Percentiles rank a stretch among this genome's conserved stretches.
phyloP scores from a whole-genome alignment of 768 basidiomycete species.

The Boletus sp. region DNA sequence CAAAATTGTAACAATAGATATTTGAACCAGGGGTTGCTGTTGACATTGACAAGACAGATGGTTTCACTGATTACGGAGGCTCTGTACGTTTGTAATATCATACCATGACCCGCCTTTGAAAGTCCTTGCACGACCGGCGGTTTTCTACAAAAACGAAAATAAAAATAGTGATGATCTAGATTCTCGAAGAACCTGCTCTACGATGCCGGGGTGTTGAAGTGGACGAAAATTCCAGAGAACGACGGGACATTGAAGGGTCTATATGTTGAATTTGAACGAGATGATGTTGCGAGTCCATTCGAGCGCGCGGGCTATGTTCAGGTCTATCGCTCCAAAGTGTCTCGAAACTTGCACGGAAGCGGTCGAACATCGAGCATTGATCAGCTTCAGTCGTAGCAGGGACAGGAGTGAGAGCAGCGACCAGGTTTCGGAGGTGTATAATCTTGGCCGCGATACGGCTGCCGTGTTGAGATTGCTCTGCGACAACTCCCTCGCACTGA shows the following conservation, averaged over 20 bases:
- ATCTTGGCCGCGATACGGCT: conserved; percentile 23
- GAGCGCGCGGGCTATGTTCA: conserved; percentile 3
- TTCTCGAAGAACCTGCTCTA: conserved; percentile 19
- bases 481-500: neutral
- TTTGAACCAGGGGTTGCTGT: neutral
- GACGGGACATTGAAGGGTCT: conserved; percentile 3
- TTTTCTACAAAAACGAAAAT: neutral
- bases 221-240: conserved; percentile 9
- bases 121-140: neutral
- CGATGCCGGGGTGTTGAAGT: conserved; percentile 12
- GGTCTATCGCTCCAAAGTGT: conserved; percentile 20
- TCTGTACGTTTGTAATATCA: neutral
- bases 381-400: conserved; percentile 21
- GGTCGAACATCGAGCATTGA: conserved; percentile 14
- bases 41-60: neutral
- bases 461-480: conserved; percentile 9
- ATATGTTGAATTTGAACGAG: conserved; percentile 1
- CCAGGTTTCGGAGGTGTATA: conserved; percentile 18
- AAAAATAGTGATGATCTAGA: conserved; percentile 3
- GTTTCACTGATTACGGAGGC: neutral
- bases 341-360: conserved; percentile 20
- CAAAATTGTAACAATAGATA: neutral
- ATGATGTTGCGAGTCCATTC: neutral
- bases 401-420: conserved; percentile 20
- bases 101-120: neutral